Conservation (phyloP, 805 yeast genomes). For the Danielozyma ontarioensis region DNA sequence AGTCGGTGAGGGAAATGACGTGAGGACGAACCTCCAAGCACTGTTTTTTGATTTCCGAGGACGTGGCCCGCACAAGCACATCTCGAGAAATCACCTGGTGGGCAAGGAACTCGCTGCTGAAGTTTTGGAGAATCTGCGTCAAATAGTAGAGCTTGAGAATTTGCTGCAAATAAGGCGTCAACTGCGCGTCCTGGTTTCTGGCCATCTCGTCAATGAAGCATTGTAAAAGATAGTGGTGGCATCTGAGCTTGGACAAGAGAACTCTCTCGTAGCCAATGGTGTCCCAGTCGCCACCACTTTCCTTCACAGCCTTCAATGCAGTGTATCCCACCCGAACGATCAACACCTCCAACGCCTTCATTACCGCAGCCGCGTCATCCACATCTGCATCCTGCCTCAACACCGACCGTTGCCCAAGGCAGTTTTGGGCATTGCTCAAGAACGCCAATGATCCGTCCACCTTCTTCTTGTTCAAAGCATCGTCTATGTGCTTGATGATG, state of each 20-base stretch:
- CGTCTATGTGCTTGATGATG: constrained; percentile 26
- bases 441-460: constrained; percentile 31
- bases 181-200: constrained; percentile 15
- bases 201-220: constrained; percentile 21
- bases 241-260: constrained; percentile 36
- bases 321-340: constrained; percentile 30
- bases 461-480: constrained; percentile 21
- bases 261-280: constrained; percentile 33
- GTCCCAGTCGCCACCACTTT: constrained; percentile 27
- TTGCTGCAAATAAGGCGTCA: constrained; percentile 19
- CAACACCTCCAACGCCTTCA: constrained; percentile 27
- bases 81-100: constrained; percentile 27
- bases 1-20: constrained; percentile 36
- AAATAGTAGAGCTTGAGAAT: constrained; percentile 30
- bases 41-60: constrained; percentile 24
- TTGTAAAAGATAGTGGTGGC: constrained; percentile 37
- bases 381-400: constrained; percentile 12
- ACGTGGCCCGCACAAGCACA: constrained; percentile 22
- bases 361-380: constrained; percentile 9
- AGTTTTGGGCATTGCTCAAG: constrained; percentile 19
- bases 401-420: constrained; percentile 5
- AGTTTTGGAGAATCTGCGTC: constrained; percentile 27
- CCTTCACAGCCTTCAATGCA: constrained; percentile 22
- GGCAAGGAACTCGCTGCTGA: constrained; percentile 33
- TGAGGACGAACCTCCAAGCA: constrained; percentile 35